Percentiles rank a stretch among this genome's conserved stretches.
These are phyloP conservation scores for Monilinia laxa DNA, from an alignment of 2,329 filamentous ascomycete genomes.

Conservation along the genomic window DNA sequence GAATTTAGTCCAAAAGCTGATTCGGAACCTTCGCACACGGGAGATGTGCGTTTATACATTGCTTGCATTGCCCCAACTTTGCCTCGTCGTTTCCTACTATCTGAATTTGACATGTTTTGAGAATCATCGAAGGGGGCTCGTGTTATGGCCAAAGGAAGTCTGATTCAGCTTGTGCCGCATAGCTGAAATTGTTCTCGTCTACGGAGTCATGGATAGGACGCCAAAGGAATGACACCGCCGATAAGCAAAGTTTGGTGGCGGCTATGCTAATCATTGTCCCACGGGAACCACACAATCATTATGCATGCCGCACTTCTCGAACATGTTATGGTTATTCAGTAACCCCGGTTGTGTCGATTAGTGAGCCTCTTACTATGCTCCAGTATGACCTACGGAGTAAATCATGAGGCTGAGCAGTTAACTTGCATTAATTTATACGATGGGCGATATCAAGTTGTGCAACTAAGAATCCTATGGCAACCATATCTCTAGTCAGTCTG, in stretches of 20 bases:
- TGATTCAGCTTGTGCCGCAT: neutral
- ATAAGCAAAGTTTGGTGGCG: neutral
- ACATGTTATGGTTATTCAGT: neutral
- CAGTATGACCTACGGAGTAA: neutral
- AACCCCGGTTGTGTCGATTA: neutral
- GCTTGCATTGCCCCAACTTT: neutral
- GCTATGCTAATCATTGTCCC: constrained; percentile 3
- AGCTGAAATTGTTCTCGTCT: neutral
- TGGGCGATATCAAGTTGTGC: neutral
- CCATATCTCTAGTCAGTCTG: neutral
- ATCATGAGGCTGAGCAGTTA: neutral
- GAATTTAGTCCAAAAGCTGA: neutral
- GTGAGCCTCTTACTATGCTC: neutral
- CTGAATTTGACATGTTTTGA: neutral
- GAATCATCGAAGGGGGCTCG: neutral
- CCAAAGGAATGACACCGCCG: neutral
- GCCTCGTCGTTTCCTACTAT: neutral
- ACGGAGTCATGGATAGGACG: neutral
- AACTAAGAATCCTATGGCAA: neutral
- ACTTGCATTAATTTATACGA: neutral
- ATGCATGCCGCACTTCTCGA: neutral
- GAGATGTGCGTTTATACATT: neutral
- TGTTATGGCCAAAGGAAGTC: neutral
- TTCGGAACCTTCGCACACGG: neutral
- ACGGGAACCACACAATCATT: neutral